Evolutionary conservation across 768 basidiomycete genomes (phyloP).

Genomic region (Lactarius sanguifluus): DNA sequence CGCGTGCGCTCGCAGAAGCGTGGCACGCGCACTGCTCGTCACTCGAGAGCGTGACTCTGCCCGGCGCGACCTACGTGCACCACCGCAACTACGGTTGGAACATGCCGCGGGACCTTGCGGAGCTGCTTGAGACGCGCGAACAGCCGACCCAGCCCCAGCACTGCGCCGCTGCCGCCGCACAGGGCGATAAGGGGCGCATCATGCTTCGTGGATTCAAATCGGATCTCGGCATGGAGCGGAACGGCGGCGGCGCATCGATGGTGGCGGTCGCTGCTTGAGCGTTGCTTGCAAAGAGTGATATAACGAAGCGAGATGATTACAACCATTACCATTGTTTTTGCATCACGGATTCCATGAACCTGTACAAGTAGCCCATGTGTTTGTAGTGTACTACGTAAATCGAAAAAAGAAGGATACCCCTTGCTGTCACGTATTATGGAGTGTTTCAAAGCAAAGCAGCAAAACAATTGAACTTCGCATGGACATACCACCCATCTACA

Average conservation of each 20-base stretch:
- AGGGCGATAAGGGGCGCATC: slow-evolving; percentile 3
- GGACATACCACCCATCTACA: too few relatives aligned
- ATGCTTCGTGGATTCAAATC: slow-evolving; percentile 2
- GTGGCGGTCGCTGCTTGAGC: slow-evolving; percentile 20
- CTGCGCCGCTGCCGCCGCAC: slow-evolving; percentile 4
- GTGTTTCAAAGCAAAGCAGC: too few relatives aligned
- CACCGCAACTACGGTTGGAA: slow-evolving; percentile 32
- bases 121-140: slow-evolving; percentile 24
- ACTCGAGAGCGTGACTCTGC: slow-evolving; percentile 33
- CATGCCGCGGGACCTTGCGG: slow-evolving; percentile 30
- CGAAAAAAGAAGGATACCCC: neutral
- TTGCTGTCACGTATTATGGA: too few relatives aligned
- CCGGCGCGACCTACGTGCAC: slow-evolving; percentile 30
- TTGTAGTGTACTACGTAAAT: neutral
- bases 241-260: slow-evolving; percentile 11
- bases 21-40: slow-evolving; percentile 33
- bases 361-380: neutral
- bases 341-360: neutral
- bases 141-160: slow-evolving; percentile 19
- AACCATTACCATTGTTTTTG: neutral
- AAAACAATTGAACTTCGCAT: too few relatives aligned
- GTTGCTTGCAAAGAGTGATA: neutral
- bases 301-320: neutral
- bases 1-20: slow-evolving; percentile 20
- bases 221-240: slow-evolving; percentile 16